Evolutionary conservation across 305 asterid species (phyloP).

Genomic region (Solanum hybrid): DNA sequence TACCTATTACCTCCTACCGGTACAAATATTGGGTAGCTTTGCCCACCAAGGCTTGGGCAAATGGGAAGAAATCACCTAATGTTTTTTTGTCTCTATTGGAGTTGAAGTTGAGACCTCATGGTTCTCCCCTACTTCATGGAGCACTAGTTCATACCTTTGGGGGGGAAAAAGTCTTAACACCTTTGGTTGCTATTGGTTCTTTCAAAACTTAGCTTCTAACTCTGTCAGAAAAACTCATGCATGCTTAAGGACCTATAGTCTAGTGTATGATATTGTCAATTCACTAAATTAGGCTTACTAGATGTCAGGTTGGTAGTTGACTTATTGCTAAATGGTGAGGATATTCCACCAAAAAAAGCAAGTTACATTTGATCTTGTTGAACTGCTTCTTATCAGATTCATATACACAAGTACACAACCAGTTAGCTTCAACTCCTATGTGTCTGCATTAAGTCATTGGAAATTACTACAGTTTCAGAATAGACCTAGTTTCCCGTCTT

Average conservation of each 20-base stretch:
- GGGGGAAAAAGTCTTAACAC: neutral
- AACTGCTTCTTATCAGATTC: neutral
- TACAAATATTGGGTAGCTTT: neutral
- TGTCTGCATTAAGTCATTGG: neutral
- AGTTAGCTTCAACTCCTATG: neutral
- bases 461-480: neutral
- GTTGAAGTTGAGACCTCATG: neutral
- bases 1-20: neutral
- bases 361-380: neutral
- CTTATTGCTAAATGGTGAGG: neutral
- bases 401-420: neutral
- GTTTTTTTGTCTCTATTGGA: neutral
- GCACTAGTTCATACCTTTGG: neutral
- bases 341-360: neutral
- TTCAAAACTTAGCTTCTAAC: neutral
- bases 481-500: neutral
- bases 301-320: neutral
- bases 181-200: neutral
- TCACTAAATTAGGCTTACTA: neutral
- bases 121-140: neutral
- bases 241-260: neutral
- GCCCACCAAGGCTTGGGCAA: neutral
- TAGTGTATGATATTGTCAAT: neutral
- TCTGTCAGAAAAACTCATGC: neutral
- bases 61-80: neutral